A percentile compares a stretch with the other conserved stretches of the same genome.
These are phyloP conservation scores for Fusarium sp. DNA, from an alignment of 2,329 filamentous ascomycete species.

Conservation along the genomic window DNA sequence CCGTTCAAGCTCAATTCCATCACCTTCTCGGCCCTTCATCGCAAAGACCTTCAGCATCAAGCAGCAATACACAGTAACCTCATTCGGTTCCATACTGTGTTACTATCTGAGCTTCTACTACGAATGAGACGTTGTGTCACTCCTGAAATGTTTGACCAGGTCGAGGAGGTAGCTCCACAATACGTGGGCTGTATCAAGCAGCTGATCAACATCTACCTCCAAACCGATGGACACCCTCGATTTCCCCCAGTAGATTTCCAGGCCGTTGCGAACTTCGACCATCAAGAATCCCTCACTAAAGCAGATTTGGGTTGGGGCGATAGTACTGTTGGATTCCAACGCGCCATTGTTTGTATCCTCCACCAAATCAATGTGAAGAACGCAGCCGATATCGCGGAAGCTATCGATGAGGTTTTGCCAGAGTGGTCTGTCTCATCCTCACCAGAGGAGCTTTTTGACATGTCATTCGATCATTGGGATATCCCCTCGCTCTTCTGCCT, in stretches of 20 bases:
- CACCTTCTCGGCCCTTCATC: background rate
- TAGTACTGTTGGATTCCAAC: background rate
- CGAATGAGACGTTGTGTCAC: background rate
- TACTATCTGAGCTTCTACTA: background rate
- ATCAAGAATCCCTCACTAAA: no score
- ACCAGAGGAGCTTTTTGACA: background rate
- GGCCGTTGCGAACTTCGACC: no score
- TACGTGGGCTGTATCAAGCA: background rate
- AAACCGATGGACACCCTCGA: no score
- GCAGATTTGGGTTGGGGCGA: rapidly evolving
- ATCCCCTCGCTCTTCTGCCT: background rate
- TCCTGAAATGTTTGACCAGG: background rate
- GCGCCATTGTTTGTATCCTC: background rate
- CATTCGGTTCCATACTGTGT: background rate
- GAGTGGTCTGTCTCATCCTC: background rate
- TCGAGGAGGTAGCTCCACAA: background rate
- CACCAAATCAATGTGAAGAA: background rate
- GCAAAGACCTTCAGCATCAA: background rate
- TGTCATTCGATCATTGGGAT: background rate
- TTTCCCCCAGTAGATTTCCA: no score
- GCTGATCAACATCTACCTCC: rapidly evolving
- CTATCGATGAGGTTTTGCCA: background rate
- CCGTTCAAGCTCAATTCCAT: background rate
- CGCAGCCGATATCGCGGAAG: rapidly evolving
- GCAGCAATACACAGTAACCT: background rate